Evolutionary conservation across 169 alveolate genomes (phyloP).

Genomic region (Plasmodium cynomolgi): DNA sequence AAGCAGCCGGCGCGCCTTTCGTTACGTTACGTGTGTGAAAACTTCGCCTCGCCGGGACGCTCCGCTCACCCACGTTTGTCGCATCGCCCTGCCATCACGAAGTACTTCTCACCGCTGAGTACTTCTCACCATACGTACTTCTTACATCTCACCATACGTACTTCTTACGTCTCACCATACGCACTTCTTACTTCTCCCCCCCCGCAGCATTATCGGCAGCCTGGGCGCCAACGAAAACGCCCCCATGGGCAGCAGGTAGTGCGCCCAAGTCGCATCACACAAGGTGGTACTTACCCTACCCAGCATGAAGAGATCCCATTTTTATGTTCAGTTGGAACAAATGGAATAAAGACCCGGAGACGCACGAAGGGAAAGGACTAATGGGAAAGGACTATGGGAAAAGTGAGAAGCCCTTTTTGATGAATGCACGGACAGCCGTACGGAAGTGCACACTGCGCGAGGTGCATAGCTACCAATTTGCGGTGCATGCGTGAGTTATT

Average conservation of each 20-base stretch:
- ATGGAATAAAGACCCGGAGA: background rate
- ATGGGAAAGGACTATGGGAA: background rate
- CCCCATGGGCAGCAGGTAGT: background rate
- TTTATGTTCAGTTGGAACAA: background rate
- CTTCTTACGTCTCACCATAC: background rate
- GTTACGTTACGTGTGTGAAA: background rate
- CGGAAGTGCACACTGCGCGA: background rate
- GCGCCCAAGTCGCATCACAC: background rate
- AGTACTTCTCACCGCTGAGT: background rate
- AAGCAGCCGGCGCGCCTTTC: background rate
- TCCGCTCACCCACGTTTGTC: background rate
- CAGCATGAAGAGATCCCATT: background rate
- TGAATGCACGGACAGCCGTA: background rate
- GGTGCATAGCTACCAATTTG: background rate
- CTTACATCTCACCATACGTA: too few species aligned
- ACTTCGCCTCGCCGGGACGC: background rate
- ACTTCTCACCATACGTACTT: background rate
- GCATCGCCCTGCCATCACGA: background rate
- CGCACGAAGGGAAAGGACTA: background rate
- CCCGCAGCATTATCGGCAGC: conserved; percentile 23
- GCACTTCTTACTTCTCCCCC: background rate
- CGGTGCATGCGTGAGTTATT: background rate
- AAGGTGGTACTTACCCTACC: background rate
- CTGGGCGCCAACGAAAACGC: background rate
- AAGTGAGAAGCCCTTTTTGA: background rate